A percentile compares a stretch with the other conserved stretches of the same genome.
Evolutionary conservation across 148 eudicot genomes (phyloP).

Genomic region (Spergularia bocconei): DNA sequence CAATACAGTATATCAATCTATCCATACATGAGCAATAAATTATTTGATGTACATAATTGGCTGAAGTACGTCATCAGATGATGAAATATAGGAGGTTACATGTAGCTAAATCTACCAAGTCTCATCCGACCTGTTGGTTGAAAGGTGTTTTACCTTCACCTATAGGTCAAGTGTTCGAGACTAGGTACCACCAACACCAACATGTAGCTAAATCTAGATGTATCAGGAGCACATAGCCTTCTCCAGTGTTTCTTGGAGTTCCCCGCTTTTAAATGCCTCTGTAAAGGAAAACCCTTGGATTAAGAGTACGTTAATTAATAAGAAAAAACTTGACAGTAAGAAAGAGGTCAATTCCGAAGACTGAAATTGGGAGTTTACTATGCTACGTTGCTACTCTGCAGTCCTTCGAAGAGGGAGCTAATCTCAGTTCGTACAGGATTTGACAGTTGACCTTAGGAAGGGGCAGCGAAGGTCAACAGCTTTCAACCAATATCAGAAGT

Average conservation of each 20-base stretch:
- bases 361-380: background rate
- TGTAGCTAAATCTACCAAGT: conserved; percentile 1
- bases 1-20: too few relatives aligned
- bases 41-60: background rate
- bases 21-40: too few relatives aligned
- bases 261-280: conserved; percentile 87
- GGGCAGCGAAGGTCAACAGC: too few relatives aligned
- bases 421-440: too few relatives aligned
- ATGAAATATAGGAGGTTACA: conserved; percentile 5
- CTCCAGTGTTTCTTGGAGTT: conserved; percentile 82
- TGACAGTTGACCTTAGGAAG: too few relatives aligned
- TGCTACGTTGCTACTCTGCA: background rate
- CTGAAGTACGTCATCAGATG: background rate
- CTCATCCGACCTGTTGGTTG: too few relatives aligned
- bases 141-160: too few relatives aligned
- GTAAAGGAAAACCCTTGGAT: conserved; percentile 21
- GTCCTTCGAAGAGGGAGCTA: background rate
- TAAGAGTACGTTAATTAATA: background rate
- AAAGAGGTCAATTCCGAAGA: background rate
- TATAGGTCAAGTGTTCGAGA: too few relatives aligned
- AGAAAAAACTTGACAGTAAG: background rate
- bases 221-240: conserved; percentile 70
- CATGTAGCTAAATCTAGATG: conserved; percentile 7
- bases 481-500: too few relatives aligned
- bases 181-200: too few relatives aligned